A percentile compares a stretch with the other conserved stretches of the same genome.
phyloP scores from a whole-genome alignment of 768 basidiomycete genomes.

The Sporobolomyces pararoseus region DNA sequence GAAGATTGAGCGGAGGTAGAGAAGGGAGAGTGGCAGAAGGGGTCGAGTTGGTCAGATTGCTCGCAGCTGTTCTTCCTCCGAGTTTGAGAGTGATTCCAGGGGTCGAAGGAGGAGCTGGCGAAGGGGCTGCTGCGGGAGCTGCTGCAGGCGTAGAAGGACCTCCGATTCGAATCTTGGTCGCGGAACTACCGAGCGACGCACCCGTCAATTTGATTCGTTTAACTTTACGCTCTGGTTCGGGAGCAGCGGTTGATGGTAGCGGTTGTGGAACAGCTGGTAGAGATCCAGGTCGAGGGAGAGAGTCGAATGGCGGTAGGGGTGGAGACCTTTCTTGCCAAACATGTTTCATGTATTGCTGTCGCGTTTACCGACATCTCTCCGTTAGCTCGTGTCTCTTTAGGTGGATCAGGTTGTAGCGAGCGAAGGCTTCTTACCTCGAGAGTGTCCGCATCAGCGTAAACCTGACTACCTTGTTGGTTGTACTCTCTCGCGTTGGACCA shows the following conservation, averaged over 20 bases:
- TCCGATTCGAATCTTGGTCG: conserved; percentile 17
- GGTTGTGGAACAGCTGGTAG: not conserved
- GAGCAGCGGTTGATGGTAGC: not conserved
- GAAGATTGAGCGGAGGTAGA: not conserved
- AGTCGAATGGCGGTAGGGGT: conserved; percentile 36
- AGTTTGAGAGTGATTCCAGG: conserved; percentile 26
- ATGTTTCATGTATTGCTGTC: conserved; percentile 26
- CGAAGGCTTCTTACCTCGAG: conserved; percentile 41
- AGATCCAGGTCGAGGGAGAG: conserved; percentile 28
- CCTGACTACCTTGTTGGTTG: conserved; percentile 37
- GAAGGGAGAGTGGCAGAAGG: not conserved
- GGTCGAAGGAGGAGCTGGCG: too few relatives aligned
- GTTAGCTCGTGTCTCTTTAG: not conserved
- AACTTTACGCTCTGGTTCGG: conserved; percentile 18
- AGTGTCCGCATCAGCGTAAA: conserved; percentile 39
- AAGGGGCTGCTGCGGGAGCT: not conserved
- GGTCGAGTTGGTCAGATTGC: not conserved
- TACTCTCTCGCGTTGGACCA: conserved; percentile 40
- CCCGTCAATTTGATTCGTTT: conserved; percentile 38
- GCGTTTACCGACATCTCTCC: not conserved
- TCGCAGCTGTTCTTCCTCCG: conserved; percentile 3
- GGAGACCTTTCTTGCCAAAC: conserved; percentile 29
- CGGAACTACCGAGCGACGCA: conserved; percentile 15
- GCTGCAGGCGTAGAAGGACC: not conserved
- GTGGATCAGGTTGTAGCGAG: not conserved